phyloP scores from a whole-genome alignment of 164 flowering plant species.

The Macadamia integrifolia region DNA sequence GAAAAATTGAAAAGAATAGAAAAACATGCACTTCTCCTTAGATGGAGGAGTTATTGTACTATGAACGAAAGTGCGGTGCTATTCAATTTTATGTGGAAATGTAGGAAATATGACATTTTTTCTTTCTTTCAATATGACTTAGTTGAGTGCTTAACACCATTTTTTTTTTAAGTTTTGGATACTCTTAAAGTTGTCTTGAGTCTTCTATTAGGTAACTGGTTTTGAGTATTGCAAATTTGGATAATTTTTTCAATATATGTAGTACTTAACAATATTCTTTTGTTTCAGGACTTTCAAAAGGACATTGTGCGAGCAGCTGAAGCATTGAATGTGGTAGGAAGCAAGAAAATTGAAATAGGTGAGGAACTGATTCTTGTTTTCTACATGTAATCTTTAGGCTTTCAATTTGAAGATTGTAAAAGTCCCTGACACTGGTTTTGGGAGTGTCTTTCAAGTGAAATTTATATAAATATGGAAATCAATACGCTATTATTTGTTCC shows the following conservation, averaged over 20 bases:
- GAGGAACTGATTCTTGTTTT: background rate
- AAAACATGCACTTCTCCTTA: background rate
- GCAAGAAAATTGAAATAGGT: conserved; percentile 82
- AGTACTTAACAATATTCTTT: background rate
- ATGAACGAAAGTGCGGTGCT: background rate
- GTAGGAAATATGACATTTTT: background rate
- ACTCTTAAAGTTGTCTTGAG: background rate
- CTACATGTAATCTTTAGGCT: too few species aligned
- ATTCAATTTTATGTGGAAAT: background rate
- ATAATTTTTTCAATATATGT: background rate
- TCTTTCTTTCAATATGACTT: background rate
- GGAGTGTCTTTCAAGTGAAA: too few species aligned
- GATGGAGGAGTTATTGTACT: background rate
- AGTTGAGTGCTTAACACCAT: background rate
- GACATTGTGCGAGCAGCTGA: conserved; percentile 81
- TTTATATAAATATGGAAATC: too few species aligned
- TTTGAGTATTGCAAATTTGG: background rate
- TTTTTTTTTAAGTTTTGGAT: background rate
- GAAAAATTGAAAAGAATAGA: too few species aligned
- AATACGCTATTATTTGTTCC: background rate
- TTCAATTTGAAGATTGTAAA: too few species aligned
- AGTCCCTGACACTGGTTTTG: too few species aligned
- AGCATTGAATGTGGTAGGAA: conserved; percentile 63
- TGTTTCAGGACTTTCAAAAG: conserved; percentile 81
- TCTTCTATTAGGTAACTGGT: background rate